These are phyloP conservation scores for Metarhizium brunneum DNA, from an alignment of 2,329 filamentous ascomycete species.

Conservation along the genomic window DNA sequence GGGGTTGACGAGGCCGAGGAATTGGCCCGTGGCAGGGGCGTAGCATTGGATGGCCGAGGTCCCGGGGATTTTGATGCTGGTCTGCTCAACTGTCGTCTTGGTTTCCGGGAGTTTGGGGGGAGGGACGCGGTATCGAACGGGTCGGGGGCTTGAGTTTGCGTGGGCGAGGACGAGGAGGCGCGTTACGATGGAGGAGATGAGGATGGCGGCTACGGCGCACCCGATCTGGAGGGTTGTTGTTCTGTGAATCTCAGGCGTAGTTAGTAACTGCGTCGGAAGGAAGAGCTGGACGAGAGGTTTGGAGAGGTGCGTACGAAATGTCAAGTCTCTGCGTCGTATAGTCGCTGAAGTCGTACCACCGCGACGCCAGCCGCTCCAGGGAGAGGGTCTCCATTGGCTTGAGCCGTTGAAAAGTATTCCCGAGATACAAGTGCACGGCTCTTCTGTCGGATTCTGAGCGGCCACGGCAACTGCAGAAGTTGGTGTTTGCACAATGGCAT, in stretches of 20 bases:
- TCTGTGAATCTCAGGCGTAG: constrained; percentile 8
- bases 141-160: constrained; percentile 23
- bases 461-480: background rate
- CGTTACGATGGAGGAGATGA: constrained; percentile 22
- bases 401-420: background rate
- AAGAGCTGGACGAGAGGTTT: background rate
- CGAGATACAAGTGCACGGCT: background rate
- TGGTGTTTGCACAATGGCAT: background rate
- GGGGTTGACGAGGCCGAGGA: constrained; percentile 71
- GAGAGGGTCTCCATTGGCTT: background rate
- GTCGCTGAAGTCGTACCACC: constrained; percentile 5
- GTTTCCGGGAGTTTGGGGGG: constrained; percentile 48
- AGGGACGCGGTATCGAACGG: constrained; percentile 51
- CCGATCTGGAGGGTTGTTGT: constrained; percentile 16
- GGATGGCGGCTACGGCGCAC: constrained; percentile 11
- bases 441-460: background rate
- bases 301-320: constrained; percentile 7
- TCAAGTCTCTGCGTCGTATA: constrained; percentile 1
- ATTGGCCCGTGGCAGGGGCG: constrained; percentile 78
- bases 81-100: constrained; percentile 47
- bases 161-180: constrained; percentile 12
- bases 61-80: constrained; percentile 55
- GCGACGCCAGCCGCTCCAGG: constrained; percentile 2
- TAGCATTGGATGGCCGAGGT: constrained; percentile 72
- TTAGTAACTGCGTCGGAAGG: background rate